A percentile compares a stretch with the other conserved stretches of the same genome.
phyloP scores from a whole-genome alignment of 345 rosid species.

The Hirschfeldia incana region DNA sequence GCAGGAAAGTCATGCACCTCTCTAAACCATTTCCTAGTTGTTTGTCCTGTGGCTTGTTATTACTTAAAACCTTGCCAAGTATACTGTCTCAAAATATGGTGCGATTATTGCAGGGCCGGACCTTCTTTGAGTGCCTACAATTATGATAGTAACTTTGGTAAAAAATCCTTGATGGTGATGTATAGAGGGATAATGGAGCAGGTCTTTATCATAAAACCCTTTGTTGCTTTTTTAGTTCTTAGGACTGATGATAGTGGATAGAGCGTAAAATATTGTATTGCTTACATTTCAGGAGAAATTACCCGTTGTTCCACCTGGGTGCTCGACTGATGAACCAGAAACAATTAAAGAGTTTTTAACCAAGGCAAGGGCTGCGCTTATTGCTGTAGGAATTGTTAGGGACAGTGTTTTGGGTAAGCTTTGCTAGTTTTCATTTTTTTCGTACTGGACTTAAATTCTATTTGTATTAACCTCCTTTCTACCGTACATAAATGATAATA shows the following conservation, averaged over 20 bases:
- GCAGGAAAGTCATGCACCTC: slow-evolving; percentile 58
- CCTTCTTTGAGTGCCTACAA: slow-evolving; percentile 92
- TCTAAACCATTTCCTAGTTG: slow-evolving; percentile 11
- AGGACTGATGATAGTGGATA: slow-evolving; percentile 18
- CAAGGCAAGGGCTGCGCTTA: slow-evolving; percentile 95
- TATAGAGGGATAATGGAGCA: slow-evolving; percentile 95
- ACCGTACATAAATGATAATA: slow-evolving; percentile 27
- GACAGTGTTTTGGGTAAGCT: slow-evolving; percentile 74
- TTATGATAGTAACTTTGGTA: slow-evolving; percentile 90
- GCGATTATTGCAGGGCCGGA: slow-evolving; percentile 77
- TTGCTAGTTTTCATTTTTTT: slow-evolving; percentile 14
- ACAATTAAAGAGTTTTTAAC: slow-evolving; percentile 72
- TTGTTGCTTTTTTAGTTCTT: slow-evolving; percentile 11
- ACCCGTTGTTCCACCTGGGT: slow-evolving; percentile 96
- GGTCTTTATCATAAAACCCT: slow-evolving; percentile 45
- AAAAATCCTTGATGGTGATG: slow-evolving; percentile 90
- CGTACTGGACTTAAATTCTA: neutral
- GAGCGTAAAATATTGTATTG: slow-evolving; percentile 16
- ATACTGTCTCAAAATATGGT: slow-evolving; percentile 29
- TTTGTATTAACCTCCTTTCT: slow-evolving; percentile 9
- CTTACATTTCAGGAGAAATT: slow-evolving; percentile 69
- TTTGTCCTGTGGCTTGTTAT: slow-evolving; percentile 14
- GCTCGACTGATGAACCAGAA: slow-evolving; percentile 84
- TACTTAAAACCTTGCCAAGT: slow-evolving; percentile 6
- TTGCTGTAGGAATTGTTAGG: slow-evolving; percentile 97